Conservation (phyloP, 495 filamentous ascomycete species). For the Penicillium ochrochloron region DNA sequence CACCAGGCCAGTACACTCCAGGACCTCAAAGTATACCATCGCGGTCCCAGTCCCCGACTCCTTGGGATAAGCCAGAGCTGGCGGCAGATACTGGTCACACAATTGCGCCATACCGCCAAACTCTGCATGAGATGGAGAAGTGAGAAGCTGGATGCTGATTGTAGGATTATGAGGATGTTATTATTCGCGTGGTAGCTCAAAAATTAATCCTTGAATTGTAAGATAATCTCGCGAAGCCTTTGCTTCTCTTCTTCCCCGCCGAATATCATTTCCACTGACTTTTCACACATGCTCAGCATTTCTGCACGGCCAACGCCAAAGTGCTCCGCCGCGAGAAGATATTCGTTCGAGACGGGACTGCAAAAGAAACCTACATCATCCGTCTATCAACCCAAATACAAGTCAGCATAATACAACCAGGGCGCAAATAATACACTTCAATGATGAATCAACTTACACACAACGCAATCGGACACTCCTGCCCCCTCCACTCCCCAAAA, state of each 20-base stretch:
- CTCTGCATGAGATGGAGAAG: background rate
- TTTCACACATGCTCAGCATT: constrained; percentile 60
- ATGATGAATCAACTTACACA: constrained; percentile 57
- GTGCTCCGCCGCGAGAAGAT: constrained; percentile 71
- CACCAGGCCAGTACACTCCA: background rate
- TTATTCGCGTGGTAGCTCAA: background rate
- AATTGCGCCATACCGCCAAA: background rate
- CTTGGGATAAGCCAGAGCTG: constrained; percentile 1
- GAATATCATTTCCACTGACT: constrained; percentile 67
- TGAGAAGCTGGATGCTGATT: background rate
- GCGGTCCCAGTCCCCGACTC: background rate
- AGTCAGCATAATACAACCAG: background rate
- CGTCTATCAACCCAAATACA: constrained; percentile 54
- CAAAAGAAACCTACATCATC: constrained; percentile 88
- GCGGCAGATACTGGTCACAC: background rate
- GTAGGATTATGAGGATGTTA: background rate
- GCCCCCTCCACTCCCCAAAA: constrained; percentile 67
- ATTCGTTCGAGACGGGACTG: constrained; percentile 80
- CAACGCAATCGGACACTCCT: constrained; percentile 57
- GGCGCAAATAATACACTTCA: background rate
- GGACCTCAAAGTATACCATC: background rate
- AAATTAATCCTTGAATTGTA: constrained; percentile 23
- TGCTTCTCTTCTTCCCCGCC: constrained; percentile 63
- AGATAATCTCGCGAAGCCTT: constrained; percentile 57
- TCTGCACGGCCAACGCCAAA: constrained; percentile 63